A percentile compares a stretch with the other conserved stretches of the same genome.
These are phyloP conservation scores for Ustilago loliicola DNA, from an alignment of 1,284 basidiomycete genomes.

Conservation along the genomic window DNA sequence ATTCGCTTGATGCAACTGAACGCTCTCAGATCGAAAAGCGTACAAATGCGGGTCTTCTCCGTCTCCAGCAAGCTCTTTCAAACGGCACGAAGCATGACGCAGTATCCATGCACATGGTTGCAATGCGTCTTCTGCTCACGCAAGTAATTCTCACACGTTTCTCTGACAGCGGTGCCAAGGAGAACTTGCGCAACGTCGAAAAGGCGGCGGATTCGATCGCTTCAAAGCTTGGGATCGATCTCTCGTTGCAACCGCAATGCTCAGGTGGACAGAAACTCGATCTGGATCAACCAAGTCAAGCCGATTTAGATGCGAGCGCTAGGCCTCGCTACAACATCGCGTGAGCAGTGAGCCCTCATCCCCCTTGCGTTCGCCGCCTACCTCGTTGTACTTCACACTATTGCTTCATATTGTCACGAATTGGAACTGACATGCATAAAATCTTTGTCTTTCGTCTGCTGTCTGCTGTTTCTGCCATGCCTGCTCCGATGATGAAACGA, in stretches of 20 bases:
- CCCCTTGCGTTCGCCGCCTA: not conserved
- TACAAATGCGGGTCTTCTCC: constrained; percentile 9
- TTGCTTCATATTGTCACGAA: not conserved
- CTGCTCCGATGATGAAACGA: not conserved
- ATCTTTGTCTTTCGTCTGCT: constrained; percentile 2
- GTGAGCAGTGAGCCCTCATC: constrained; percentile 35
- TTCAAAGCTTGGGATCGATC: constrained; percentile 26
- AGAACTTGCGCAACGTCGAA: not conserved
- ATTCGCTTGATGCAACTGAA: constrained; percentile 4
- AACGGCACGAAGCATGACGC: constrained; percentile 16
- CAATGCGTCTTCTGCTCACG: constrained; percentile 31
- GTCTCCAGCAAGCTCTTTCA: constrained; percentile 13
- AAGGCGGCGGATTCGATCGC: constrained; percentile 22
- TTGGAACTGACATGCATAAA: constrained; percentile 16
- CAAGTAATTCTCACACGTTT: constrained; percentile 4
- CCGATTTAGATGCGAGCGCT: constrained; percentile 13
- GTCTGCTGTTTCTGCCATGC: not conserved
- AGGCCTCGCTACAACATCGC: constrained; percentile 49
- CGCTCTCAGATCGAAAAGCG: constrained; percentile 1
- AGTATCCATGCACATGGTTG: constrained; percentile 35
- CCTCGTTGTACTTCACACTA: not conserved
- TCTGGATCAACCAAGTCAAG: not conserved
- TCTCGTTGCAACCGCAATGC: constrained; percentile 3
- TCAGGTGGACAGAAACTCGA: not conserved
- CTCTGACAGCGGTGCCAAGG: not conserved